Evolutionary conservation across 1,284 basidiomycete species (phyloP), one percentile per base, ranked within the genome.

Genomic region (Rhizoctonia solani): DNA sequence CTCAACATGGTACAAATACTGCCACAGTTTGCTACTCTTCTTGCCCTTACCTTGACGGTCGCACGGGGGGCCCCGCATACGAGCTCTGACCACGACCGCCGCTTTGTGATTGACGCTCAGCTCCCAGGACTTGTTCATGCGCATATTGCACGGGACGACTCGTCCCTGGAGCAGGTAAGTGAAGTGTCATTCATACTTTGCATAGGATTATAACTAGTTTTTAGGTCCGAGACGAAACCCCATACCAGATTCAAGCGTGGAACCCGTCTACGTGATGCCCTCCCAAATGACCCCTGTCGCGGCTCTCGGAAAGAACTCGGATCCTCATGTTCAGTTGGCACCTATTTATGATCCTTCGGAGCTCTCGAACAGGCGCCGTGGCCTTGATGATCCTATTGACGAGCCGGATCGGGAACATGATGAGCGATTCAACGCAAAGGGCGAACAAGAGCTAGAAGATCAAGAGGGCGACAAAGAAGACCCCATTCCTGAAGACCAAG

Each of bases 21-120:
- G 13, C 59, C 59, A 13, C 49, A 65, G 59, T 65, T 65, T 30
- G 49, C 49, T 2, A 41, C 59, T 2, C 59, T 65, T 19, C 49
- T 65, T 39, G 49, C 37, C 21, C 21, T 53, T 27, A 42, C 59
- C 27, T 23, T 49, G 21, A 41, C 47, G 13, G 34, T 21, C 14
- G 59, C 53, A 3, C 32, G 23, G 14, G 49, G 47, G 6, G 49
- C 37, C n/a, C 59, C 59, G 25, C 49, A 30, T 32, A 4, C 49
- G 2, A 23, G 21, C 9, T 21, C 4, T 27, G 32, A 65, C 37
- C 47, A 37, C 21, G 9, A 19, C 9, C 44, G 44, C 16, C 59
- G 49, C 27, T 42, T 41, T 41, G 49, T 52, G 32, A 14, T 52
- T 23, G 49, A 53, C 11, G 47, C 50, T 23, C 47, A 52, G 21